Percentiles rank a stretch among this genome's conserved stretches.
Evolutionary conservation across 2,329 filamentous ascomycete genomes (phyloP).

Genomic region (Thielaviopsis ethacetica): DNA sequence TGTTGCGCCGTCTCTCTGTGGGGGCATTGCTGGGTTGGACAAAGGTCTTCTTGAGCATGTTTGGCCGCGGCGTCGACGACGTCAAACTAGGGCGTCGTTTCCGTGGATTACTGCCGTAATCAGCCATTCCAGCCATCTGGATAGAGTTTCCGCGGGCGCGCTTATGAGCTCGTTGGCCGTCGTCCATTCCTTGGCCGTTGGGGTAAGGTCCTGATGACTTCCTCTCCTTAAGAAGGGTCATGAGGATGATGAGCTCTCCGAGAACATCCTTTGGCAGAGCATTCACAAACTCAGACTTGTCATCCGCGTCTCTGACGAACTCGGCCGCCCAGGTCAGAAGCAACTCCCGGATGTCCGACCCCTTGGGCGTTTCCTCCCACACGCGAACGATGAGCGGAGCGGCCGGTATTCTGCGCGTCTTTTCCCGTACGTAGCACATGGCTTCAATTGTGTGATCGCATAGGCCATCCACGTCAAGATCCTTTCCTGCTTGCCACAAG

Average conservation of each 20-base stretch:
- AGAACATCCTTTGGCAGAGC: conserved; percentile 45
- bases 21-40: conserved; percentile 14
- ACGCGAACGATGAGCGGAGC: conserved; percentile 42
- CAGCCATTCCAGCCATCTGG: conserved; percentile 9
- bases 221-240: conserved; percentile 36
- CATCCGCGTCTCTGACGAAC: conserved; percentile 42
- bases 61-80: conserved; percentile 18
- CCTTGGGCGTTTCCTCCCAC: conserved; percentile 45
- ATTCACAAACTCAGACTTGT: conserved; percentile 40
- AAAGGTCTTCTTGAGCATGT: conserved; percentile 11
- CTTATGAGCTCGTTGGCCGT: conserved; percentile 5
- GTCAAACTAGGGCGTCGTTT: conserved; percentile 18
- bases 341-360: conserved; percentile 40
- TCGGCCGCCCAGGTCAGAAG: conserved; percentile 46
- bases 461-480: conserved; percentile 35
- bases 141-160: conserved; percentile 7
- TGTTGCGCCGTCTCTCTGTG: conserved; percentile 16
- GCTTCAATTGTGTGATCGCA: conserved; percentile 39
- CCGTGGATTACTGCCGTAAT: conserved; percentile 15
- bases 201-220: not conserved
- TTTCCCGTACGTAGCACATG: conserved; percentile 38
- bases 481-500: conserved; percentile 39
- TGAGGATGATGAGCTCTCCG: conserved; percentile 44
- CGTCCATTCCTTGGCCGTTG: not conserved
- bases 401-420: conserved; percentile 38